phyloP scores from a whole-genome alignment of 2,329 filamentous ascomycete genomes.

The Diaporthe batatas region DNA sequence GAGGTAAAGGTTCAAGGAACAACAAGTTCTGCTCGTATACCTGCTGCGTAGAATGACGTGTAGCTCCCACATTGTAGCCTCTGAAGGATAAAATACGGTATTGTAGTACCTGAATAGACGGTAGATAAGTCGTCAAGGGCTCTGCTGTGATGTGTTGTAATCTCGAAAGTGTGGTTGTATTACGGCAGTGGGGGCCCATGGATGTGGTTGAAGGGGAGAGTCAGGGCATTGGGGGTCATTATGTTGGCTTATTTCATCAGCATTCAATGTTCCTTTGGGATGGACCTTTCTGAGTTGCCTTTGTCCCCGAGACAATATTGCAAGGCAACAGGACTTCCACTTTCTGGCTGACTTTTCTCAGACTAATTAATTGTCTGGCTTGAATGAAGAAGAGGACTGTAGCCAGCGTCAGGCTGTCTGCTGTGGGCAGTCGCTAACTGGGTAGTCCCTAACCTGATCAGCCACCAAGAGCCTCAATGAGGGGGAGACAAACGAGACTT shows the following conservation, averaged over 20 bases:
- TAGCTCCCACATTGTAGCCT: too few relatives aligned
- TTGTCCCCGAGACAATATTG: background rate
- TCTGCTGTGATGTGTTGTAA: too few relatives aligned
- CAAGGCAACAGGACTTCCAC: background rate
- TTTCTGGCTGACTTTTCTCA: background rate
- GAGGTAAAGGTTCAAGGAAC: background rate
- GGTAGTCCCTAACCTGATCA: background rate
- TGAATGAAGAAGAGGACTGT: background rate
- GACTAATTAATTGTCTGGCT: background rate
- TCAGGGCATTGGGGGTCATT: background rate
- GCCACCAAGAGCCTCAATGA: background rate
- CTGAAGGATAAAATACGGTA: too few relatives aligned
- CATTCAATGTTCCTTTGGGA: conserved; percentile 4
- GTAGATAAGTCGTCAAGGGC: too few relatives aligned
- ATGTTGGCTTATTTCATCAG: background rate
- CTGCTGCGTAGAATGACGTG: too few relatives aligned
- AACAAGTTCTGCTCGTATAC: too few relatives aligned
- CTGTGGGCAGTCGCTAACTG: too few relatives aligned
- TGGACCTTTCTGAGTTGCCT: background rate
- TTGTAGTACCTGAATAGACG: too few relatives aligned
- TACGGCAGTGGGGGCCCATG: too few relatives aligned
- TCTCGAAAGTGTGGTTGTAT: too few relatives aligned
- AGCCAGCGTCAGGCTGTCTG: background rate
- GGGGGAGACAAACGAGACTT: background rate
- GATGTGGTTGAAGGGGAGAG: background rate